These are phyloP conservation scores for Cystobasidium tubakii DNA, from an alignment of 768 basidiomycete genomes.

Conservation along the genomic window DNA sequence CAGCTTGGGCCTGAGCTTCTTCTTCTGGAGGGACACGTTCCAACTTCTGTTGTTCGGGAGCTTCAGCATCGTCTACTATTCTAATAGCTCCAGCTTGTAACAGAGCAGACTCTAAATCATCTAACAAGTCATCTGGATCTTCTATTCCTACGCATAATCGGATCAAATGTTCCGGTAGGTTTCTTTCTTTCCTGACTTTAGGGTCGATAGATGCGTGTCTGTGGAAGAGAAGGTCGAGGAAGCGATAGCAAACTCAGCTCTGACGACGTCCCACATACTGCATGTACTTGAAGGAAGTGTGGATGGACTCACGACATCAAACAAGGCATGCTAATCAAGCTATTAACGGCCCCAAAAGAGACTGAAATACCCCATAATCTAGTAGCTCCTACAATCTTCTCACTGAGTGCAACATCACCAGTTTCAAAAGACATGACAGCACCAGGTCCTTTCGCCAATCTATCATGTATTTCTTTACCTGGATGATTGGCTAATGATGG, in stretches of 20 bases:
- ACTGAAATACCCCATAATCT: constrained; percentile 96
- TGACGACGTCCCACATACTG: no score
- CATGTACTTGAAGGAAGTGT: not conserved
- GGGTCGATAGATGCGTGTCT: constrained; percentile 98
- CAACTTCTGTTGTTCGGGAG: constrained; percentile 35
- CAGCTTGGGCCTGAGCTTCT: constrained; percentile 7
- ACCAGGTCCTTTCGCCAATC: constrained; percentile 83
- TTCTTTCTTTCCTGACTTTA: constrained; percentile 86
- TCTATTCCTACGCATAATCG: constrained; percentile 97
- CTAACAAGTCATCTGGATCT: constrained; percentile 82
- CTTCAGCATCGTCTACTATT: constrained; percentile 43
- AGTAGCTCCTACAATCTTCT: constrained; percentile 84
- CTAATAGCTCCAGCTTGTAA: constrained; percentile 82
- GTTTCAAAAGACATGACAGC: constrained; percentile 94
- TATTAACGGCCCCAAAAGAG: constrained; percentile 96
- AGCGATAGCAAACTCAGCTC: not conserved
- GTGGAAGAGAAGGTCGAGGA: not conserved
- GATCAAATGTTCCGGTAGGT: constrained; percentile 96
- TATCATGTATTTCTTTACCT: constrained; percentile 76
- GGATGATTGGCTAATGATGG: constrained; percentile 80
- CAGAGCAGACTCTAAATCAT: constrained; percentile 88
- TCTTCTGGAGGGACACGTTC: constrained; percentile 35
- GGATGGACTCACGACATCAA: constrained; percentile 84
- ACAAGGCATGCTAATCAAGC: constrained; percentile 97
- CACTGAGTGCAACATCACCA: constrained; percentile 79